These are phyloP conservation scores for Trichoderma endophyticum DNA, from an alignment of 2,329 filamentous ascomycete species.

Conservation along the genomic window DNA sequence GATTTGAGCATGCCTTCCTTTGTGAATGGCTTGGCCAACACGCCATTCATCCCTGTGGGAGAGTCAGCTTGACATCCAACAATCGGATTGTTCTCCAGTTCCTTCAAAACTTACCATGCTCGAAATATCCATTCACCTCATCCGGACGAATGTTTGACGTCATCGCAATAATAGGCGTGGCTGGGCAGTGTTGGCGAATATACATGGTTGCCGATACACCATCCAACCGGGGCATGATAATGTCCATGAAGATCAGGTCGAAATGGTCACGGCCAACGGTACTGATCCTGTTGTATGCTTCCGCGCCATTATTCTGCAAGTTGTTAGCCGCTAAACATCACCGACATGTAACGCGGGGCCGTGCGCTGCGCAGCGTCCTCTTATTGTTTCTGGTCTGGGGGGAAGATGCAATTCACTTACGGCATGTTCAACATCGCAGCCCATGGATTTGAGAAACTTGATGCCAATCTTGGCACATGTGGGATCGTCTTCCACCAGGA, in stretches of 20 bases:
- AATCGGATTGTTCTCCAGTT: slow-evolving; percentile 15
- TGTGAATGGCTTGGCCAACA: slow-evolving; percentile 95
- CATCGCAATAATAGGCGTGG: slow-evolving; percentile 93
- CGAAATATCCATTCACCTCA: slow-evolving; percentile 95
- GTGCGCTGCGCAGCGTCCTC: neutral
- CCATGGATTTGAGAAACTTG: slow-evolving; percentile 64
- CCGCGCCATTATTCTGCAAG: slow-evolving; percentile 66
- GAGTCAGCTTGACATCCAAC: slow-evolving; percentile 10
- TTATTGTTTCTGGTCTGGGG: neutral
- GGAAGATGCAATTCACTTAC: slow-evolving; percentile 41
- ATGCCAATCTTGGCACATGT: slow-evolving; percentile 65
- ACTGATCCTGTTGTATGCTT: slow-evolving; percentile 83
- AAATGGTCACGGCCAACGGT: slow-evolving; percentile 46
- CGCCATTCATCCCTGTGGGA: slow-evolving; percentile 87
- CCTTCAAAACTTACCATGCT: slow-evolving; percentile 67
- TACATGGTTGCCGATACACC: slow-evolving; percentile 92
- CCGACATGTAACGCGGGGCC: neutral
- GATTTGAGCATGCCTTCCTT: slow-evolving; percentile 79
- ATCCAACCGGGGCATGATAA: slow-evolving; percentile 96
- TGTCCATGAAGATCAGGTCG: slow-evolving; percentile 80
- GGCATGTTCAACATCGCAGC: slow-evolving; percentile 65
- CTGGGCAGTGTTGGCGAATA: slow-evolving; percentile 80
- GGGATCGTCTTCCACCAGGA: slow-evolving; percentile 82
- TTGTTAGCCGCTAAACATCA: slow-evolving; percentile 6
- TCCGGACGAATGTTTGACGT: slow-evolving; percentile 96